Conservation (phyloP, 2,329 filamentous ascomycete species). For the Cryphonectria nitschkei region DNA sequence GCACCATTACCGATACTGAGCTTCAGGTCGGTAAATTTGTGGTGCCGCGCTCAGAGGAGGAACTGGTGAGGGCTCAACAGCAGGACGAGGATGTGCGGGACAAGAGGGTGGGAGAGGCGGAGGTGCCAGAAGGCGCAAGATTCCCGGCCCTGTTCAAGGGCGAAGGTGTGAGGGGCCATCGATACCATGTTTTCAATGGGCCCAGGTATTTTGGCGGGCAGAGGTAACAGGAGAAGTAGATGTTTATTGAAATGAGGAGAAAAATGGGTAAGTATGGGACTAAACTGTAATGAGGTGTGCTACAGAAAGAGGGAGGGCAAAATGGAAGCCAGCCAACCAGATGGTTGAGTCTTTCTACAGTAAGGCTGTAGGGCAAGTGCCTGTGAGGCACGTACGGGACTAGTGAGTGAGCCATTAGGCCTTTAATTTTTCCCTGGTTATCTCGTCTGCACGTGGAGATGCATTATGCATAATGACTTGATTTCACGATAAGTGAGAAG, state of each 20-base stretch:
- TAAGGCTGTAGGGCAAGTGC: too few relatives aligned
- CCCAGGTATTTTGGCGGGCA: conserved; percentile 66
- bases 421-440: not conserved
- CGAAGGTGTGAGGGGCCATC: conserved; percentile 83
- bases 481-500: not conserved
- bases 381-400: too few relatives aligned
- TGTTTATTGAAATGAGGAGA: not conserved
- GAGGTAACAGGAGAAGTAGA: not conserved
- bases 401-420: too few relatives aligned
- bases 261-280: not conserved
- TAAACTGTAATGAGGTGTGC: too few relatives aligned
- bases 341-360: too few relatives aligned
- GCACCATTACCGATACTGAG: conserved; percentile 96
- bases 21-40: conserved; percentile 96
- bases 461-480: conserved; percentile 6
- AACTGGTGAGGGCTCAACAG: conserved; percentile 42
- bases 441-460: not conserved
- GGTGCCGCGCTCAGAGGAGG: conserved; percentile 70
- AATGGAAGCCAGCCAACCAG: too few relatives aligned
- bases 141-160: conserved; percentile 88
- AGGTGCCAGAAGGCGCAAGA: conserved; percentile 75
- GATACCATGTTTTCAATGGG: conserved; percentile 94
- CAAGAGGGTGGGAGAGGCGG: conserved; percentile 65
- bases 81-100: conserved; percentile 59
- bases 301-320: too few relatives aligned